A percentile compares a stretch with the other conserved stretches of the same genome.
These are phyloP conservation scores for Tylopilus vinaceipallidus DNA, from an alignment of 768 basidiomycete genomes.

Conservation along the genomic window DNA sequence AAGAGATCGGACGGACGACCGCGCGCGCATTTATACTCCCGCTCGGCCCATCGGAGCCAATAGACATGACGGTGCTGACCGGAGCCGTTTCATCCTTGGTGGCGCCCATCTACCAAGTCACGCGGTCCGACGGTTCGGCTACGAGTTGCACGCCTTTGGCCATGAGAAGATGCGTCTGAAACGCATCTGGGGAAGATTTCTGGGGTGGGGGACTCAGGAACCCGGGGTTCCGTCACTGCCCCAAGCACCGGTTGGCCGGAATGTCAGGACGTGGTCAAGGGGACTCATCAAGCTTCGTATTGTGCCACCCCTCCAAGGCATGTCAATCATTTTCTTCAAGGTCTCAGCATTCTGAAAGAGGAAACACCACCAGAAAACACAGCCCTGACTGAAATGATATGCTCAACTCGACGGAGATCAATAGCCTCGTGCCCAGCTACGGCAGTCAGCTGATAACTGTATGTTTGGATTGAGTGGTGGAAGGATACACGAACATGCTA, in stretches of 20 bases:
- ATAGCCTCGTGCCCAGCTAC: background rate
- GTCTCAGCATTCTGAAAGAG: background rate
- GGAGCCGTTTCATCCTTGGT: no score
- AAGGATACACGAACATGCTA: background rate
- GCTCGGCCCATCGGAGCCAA: background rate
- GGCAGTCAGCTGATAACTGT: background rate
- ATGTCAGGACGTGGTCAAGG: background rate
- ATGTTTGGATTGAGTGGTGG: constrained; percentile 3
- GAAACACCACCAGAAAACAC: background rate
- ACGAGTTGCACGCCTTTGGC: background rate
- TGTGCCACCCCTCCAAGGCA: no score
- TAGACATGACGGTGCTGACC: background rate
- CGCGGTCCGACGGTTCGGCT: background rate
- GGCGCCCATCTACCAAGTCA: no score
- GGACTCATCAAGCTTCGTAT: background rate
- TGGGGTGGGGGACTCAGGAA: background rate
- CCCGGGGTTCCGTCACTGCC: background rate
- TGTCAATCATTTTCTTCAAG: background rate
- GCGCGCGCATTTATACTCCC: constrained; percentile 15
- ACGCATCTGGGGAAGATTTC: background rate
- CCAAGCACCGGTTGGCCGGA: no score
- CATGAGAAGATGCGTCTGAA: background rate
- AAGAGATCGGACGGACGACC: background rate
- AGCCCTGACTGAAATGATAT: background rate
- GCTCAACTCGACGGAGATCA: background rate